Evolutionary conservation across 75 land plant genomes (phyloP), one percentile per base, ranked within the genome.

Genomic region (Pseudotsuga menziesii): DNA sequence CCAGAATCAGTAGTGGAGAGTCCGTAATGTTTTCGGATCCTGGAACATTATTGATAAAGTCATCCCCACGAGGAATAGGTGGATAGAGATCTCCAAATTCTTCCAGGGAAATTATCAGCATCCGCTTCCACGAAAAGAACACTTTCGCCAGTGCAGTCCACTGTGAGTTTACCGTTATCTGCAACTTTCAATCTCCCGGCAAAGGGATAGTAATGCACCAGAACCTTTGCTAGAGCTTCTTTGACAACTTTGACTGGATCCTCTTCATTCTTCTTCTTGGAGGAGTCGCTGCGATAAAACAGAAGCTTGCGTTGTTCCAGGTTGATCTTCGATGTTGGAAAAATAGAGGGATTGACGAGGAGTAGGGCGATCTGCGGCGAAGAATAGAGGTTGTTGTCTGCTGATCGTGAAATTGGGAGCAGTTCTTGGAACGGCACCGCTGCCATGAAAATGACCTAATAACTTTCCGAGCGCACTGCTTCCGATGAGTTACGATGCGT

Each of bases 111-210:
- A 29, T n/a, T 29, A 29, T 29, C 32, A 1, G 98, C 90, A 12
- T 81, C 83, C 19, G 98, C 98, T 70, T 91, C 95, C 20, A 92
- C 95, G 58, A 95, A 91, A n/a, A 91, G 80, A 26, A 90, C 93
- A 0, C 98, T 95, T 59, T 95, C 90, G 0, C 81, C 90, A 0
- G 86, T 83, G 80, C 89, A 90, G 58, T 92, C 85, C 52, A 92
- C 89, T 8, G 86, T 85, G 27, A 95, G 89, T 81, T 91, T 95
- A 78, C 76, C 83, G 55, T 89, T 90, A 0, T 70, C 12, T 83
- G 95, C 91, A 74, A 90, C 79, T 0, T 89, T 90, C 22, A 95
- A 75, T 74, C 93, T 59, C 14, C 98, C 98, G 2, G 98, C 95
- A 22, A 92, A 83, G 1, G 95, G 93, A 48, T 88, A 89, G 78